A percentile compares a stretch with the other conserved stretches of the same genome.
phyloP scores from a whole-genome alignment of 2,329 filamentous ascomycete genomes.

The Apiospora saccharicola region DNA sequence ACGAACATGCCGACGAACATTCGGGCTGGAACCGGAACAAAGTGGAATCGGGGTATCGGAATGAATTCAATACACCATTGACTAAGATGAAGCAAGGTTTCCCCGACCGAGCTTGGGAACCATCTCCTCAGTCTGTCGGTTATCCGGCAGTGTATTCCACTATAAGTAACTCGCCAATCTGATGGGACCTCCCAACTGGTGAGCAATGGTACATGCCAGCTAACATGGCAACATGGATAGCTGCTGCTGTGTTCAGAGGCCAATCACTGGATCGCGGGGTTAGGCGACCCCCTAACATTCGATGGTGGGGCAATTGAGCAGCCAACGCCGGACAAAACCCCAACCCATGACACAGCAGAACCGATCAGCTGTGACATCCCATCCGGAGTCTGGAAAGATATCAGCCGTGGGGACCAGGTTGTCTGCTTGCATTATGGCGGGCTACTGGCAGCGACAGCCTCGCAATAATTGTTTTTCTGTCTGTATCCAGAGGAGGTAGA shows the following conservation, averaged over 20 bases:
- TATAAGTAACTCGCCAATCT: too few relatives aligned
- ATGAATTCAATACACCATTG: neutral
- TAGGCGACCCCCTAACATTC: constrained; percentile 5
- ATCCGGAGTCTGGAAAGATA: neutral
- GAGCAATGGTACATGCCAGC: neutral
- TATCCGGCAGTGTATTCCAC: too few relatives aligned
- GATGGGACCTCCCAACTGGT: too few relatives aligned
- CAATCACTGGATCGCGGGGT: constrained; percentile 2
- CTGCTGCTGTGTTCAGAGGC: neutral
- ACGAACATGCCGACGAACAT: constrained; percentile 4
- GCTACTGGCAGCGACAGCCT: neutral
- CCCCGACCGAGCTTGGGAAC: neutral
- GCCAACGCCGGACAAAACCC: neutral
- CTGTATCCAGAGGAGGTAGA: neutral
- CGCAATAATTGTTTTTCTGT: too few relatives aligned
- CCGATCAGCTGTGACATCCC: neutral
- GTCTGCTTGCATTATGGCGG: neutral
- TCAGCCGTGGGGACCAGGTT: neutral
- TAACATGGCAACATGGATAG: neutral
- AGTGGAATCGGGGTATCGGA: neutral
- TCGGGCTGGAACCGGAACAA: neutral
- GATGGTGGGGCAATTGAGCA: constrained; percentile 4
- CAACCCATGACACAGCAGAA: neutral
- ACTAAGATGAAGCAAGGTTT: neutral
- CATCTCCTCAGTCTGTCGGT: neutral